These are phyloP conservation scores for Oryza meridionalis DNA, from an alignment of 176 grass and related monocot species.

Conservation along the genomic window DNA sequence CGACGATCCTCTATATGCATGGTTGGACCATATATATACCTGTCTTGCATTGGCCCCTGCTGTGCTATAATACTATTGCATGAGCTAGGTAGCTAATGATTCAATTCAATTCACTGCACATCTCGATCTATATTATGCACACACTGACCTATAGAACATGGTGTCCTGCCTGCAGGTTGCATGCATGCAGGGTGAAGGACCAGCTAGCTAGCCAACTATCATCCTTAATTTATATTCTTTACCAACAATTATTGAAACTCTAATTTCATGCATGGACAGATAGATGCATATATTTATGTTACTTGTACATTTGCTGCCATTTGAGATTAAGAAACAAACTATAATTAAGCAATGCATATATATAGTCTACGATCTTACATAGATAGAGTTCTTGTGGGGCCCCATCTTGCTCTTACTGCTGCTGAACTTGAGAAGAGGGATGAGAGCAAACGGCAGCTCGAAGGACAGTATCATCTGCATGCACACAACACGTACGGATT, in stretches of 20 bases:
- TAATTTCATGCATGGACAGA: background rate
- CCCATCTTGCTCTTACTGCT: constrained; percentile 81
- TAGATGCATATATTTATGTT: background rate
- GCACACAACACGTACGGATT: background rate
- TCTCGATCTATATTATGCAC: background rate
- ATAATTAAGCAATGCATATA: background rate
- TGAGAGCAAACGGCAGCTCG: constrained; percentile 77
- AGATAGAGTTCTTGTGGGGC: constrained; percentile 84
- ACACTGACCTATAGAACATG: background rate
- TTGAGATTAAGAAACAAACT: background rate
- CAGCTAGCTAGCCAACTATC: background rate
- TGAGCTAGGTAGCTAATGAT: background rate
- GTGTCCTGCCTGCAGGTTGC: background rate
- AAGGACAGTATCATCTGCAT: constrained; percentile 88
- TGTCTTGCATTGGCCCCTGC: background rate
- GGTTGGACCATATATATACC: background rate
- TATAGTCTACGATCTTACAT: constrained; percentile 45
- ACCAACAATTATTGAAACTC: background rate
- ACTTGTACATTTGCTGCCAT: background rate
- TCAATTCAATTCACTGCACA: background rate
- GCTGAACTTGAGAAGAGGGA: constrained; percentile 89
- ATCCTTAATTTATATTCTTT: background rate
- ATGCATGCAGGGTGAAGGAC: background rate
- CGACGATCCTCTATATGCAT: background rate
- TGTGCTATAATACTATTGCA: background rate